phyloP scores from a whole-genome alignment of 176 grass and related monocot species.

The Alloteropsis semialata region DNA sequence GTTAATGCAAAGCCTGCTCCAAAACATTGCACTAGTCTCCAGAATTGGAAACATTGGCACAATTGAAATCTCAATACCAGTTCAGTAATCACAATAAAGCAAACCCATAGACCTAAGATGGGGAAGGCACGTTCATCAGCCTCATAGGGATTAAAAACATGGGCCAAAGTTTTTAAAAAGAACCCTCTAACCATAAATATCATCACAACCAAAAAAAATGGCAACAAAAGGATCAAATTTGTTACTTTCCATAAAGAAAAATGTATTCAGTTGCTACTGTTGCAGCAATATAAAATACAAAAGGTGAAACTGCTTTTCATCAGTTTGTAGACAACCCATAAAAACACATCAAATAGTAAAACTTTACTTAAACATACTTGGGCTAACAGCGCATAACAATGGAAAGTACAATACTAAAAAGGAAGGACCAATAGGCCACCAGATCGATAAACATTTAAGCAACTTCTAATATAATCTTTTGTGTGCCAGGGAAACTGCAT shows the following conservation, averaged over 20 bases:
- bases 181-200: slow-evolving; percentile 2
- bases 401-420: not conserved
- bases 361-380: not conserved
- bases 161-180: not conserved
- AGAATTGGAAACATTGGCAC: not conserved
- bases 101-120: not conserved
- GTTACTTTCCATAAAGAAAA: slow-evolving; percentile 5
- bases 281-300: slow-evolving; percentile 10
- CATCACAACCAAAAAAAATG: not conserved
- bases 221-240: not conserved
- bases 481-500: not conserved
- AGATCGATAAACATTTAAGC: not conserved
- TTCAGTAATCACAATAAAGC: not conserved
- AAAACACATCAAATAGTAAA: not conserved
- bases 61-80: not conserved
- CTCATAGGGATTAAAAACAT: not conserved
- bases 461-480: not conserved
- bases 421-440: not conserved
- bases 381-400: not conserved
- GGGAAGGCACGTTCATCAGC: slow-evolving; percentile 20
- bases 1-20: not conserved
- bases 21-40: not conserved
- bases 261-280: not conserved
- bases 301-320: not conserved
- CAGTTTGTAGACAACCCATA: not conserved